Percentiles rank a stretch among this genome's conserved stretches.
Evolutionary conservation across 495 filamentous ascomycete genomes (phyloP).

Genomic region (Cercophora samala): DNA sequence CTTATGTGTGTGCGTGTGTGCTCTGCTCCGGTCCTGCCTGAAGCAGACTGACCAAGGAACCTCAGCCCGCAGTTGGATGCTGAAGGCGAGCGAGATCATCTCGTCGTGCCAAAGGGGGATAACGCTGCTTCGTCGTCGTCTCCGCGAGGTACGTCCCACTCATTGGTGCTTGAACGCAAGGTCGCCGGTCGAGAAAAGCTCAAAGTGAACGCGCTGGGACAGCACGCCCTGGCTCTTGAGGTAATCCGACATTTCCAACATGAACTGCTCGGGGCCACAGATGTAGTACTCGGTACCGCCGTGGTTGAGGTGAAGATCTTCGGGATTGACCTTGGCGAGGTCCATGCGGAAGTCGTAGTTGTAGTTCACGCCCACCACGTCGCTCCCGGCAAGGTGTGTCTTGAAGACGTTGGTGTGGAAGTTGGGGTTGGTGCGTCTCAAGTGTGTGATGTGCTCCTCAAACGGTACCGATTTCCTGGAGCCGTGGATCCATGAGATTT

Average conservation of each 20-base stretch:
- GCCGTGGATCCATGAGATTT: conserved; percentile 62
- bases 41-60: background rate
- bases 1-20: background rate
- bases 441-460: conserved; percentile 45
- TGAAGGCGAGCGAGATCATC: background rate
- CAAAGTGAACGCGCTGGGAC: conserved; percentile 56
- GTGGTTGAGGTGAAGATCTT: conserved; percentile 53
- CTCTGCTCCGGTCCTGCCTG: conserved; percentile 10
- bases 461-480: conserved; percentile 53
- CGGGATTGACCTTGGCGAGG: conserved; percentile 48
- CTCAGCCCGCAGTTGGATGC: background rate
- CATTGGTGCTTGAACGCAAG: conserved; percentile 25
- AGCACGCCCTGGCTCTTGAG: conserved; percentile 53
- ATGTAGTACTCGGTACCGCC: conserved; percentile 60
- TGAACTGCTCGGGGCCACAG: conserved; percentile 67
- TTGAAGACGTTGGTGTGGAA: conserved; percentile 44
- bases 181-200: conserved; percentile 65
- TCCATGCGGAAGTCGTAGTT: conserved; percentile 54
- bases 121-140: background rate
- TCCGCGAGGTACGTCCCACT: background rate
- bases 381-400: conserved; percentile 37
- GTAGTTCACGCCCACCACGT: conserved; percentile 55
- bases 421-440: conserved; percentile 36
- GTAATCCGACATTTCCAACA: conserved; percentile 52
- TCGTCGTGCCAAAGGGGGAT: background rate